Evolutionary conservation across 805 yeast genomes (phyloP).

Genomic region (Candida sanyiensis): DNA sequence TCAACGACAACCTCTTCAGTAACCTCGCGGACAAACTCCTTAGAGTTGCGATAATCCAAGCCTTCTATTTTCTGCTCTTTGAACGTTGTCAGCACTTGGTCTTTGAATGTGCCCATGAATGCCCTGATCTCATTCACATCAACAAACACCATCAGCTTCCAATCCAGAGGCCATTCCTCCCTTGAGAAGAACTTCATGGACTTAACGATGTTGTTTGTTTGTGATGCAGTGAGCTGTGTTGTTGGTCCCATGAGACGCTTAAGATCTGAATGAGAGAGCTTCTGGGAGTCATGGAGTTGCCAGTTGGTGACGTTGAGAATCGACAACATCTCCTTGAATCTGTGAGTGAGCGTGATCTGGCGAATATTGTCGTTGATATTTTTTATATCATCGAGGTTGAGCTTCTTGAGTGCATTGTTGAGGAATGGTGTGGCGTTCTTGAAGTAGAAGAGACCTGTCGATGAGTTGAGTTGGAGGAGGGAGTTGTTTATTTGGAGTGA

Average conservation of each 20-base stretch:
- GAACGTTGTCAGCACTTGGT: constrained; percentile 11
- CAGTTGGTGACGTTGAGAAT: constrained; percentile 63
- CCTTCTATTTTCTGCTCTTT: constrained; percentile 9
- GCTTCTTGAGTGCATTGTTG: constrained; percentile 19
- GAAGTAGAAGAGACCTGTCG: constrained; percentile 37
- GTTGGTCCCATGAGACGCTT: constrained; percentile 21
- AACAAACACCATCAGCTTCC: constrained; percentile 33
- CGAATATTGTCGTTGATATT: constrained; percentile 21
- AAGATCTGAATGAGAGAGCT: constrained; percentile 43
- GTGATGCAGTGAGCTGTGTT: neutral
- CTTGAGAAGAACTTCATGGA: constrained; percentile 31
- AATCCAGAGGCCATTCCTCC: constrained; percentile 33
- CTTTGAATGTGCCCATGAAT: constrained; percentile 30
- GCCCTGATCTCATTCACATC: constrained; percentile 25
- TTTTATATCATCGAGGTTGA: constrained; percentile 24
- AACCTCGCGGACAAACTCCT: constrained; percentile 4
- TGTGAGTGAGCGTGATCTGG: constrained; percentile 15
- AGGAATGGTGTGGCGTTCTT: constrained; percentile 37
- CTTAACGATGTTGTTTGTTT: neutral
- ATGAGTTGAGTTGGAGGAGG: constrained; percentile 25
- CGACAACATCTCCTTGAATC: constrained; percentile 42
- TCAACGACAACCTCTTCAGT: constrained; percentile 10
- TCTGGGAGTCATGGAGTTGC: constrained; percentile 53
- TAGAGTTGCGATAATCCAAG: constrained; percentile 7
- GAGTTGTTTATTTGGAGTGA: constrained; percentile 26